Conservation (phyloP, 2,329 filamentous ascomycete species). For the Beauveria caledonica region DNA sequence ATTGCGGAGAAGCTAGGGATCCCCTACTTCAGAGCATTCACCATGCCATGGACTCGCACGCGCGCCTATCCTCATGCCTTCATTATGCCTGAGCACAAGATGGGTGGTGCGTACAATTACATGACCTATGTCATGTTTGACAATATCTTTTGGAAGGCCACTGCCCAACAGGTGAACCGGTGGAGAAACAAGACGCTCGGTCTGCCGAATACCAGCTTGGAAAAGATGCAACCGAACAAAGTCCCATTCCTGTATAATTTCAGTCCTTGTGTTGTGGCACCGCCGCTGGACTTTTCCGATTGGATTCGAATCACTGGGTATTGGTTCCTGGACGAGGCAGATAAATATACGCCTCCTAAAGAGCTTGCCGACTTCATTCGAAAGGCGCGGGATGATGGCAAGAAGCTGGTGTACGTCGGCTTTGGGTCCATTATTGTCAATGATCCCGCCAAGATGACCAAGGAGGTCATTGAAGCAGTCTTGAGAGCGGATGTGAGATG, state of each 20-base stretch:
- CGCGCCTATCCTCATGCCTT: slow-evolving; percentile 95
- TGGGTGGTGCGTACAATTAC: slow-evolving; percentile 92
- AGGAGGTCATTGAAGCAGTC: slow-evolving; percentile 88
- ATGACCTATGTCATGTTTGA: slow-evolving; percentile 96
- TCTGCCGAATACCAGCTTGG: slow-evolving; percentile 71
- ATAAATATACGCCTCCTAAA: slow-evolving; percentile 60
- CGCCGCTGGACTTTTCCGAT: slow-evolving; percentile 89
- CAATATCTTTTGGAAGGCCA: slow-evolving; percentile 92
- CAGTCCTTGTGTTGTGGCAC: slow-evolving; percentile 85
- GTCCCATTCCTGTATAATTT: slow-evolving; percentile 99
- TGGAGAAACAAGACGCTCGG: slow-evolving; percentile 80
- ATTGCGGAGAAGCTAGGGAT: slow-evolving; percentile 89
- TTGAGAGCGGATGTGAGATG: slow-evolving; percentile 87
- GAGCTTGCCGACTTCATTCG: slow-evolving; percentile 76
- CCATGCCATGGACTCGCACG: slow-evolving; percentile 97
- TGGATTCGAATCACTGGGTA: slow-evolving; percentile 98
- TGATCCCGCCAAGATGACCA: slow-evolving; percentile 79
- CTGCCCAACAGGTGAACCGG: slow-evolving; percentile 80
- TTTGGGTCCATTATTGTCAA: slow-evolving; percentile 95
- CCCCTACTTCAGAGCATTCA: slow-evolving; percentile 94
- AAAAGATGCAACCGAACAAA: slow-evolving; percentile 92
- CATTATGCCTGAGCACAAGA: slow-evolving; percentile 83
- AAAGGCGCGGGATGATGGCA: slow-evolving; percentile 70
- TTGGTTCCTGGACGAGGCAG: slow-evolving; percentile 86
- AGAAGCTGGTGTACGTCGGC: slow-evolving; percentile 93